Base-by-base conservation (phyloP, 208 protist species). In the Trypanosoma conorhini region DNA sequence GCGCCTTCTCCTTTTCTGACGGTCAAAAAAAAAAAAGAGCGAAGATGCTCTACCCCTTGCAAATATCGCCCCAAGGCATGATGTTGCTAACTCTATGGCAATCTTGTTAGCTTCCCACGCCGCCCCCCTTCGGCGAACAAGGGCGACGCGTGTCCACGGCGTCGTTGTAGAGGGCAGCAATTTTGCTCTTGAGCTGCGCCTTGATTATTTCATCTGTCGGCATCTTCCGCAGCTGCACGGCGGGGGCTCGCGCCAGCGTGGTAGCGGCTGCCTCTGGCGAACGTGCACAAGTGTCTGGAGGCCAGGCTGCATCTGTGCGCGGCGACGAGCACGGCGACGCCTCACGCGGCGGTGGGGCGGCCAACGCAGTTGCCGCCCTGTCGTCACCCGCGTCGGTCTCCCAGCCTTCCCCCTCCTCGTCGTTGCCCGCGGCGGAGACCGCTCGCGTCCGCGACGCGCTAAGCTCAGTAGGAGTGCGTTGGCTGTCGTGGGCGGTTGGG, bases 1-100 rank as follows among this genome's bases (percentile, higher is more conserved):
- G 52, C 50, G 67, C 10, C 48, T 74, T n/a, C 31, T 74, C 52
- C 26, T 48, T 74, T 22, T 56, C 42, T 57, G 65, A 65, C 0
- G 12, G 9, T 55, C 42, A 55, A 31, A 10, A 52, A 19, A 52
- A 5, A 9, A 52, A 52, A 52, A 17, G 10, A 31, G 3, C 13
- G 10, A 30, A 30, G 52, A 8, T 30, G 12, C 26, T 17, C 26
- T 57, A 21, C 10, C 46, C 46, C 46, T 51, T 51, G 13, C 46
- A 51, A 15, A 10, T n/a, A 10, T 2, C 46, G 13, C 7, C 46
- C 46, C 33, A 38, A 38, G 33, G 33, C 7, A 38, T 38, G 7
- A 38, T 38, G 2, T 38, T 38, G 7, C 33, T 7, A 38, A 38
- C 33, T 7, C 33, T 38, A 2, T 28, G 17, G 9, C 19, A 24